These are phyloP conservation scores for Tricholoma saponaceum DNA, from an alignment of 768 basidiomycete genomes.

Conservation along the genomic window DNA sequence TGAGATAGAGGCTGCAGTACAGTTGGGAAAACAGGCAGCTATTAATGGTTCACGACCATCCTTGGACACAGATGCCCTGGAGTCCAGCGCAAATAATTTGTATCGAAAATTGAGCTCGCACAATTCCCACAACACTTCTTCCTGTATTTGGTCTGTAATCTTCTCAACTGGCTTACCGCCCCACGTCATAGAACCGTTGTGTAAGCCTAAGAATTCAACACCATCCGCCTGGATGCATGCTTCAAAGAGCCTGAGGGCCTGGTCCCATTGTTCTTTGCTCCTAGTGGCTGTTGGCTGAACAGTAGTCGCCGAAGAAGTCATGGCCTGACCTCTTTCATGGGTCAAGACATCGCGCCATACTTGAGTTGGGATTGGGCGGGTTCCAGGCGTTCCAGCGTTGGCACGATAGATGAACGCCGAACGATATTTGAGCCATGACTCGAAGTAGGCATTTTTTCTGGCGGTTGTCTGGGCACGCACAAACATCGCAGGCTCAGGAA, in stretches of 20 bases:
- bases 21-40: too few species aligned
- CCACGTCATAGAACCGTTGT: not conserved
- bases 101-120: too few species aligned
- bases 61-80: too few species aligned
- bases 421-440: not conserved
- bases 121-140: too few species aligned
- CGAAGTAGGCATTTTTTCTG: too few species aligned
- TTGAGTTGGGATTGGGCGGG: not conserved
- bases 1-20: too few species aligned
- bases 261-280: not conserved
- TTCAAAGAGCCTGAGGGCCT: not conserved
- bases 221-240: not conserved
- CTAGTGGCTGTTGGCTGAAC: not conserved
- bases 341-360: not conserved
- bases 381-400: not conserved
- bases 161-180: not conserved
- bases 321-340: not conserved
- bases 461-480: not conserved
- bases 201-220: not conserved
- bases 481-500: not conserved
- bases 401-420: not conserved
- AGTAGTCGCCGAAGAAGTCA: not conserved
- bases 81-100: too few species aligned
- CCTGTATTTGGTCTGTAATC: not conserved
- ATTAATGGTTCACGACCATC: too few species aligned